These are phyloP conservation scores for Epichloe sibirici DNA, from an alignment of 2,329 filamentous ascomycete genomes.

Conservation along the genomic window DNA sequence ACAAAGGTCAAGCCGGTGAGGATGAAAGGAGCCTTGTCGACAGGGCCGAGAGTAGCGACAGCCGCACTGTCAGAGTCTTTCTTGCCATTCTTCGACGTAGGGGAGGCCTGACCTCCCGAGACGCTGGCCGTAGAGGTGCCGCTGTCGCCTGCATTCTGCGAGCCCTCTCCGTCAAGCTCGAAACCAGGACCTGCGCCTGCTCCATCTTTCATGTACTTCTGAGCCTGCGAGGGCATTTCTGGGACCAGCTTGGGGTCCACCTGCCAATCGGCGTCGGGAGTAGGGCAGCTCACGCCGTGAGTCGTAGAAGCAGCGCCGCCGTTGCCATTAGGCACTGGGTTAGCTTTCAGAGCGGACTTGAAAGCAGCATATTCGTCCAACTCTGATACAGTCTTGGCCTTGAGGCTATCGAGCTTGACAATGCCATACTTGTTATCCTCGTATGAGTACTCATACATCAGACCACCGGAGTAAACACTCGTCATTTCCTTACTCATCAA, in stretches of 20 bases:
- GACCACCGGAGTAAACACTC: conserved; percentile 80
- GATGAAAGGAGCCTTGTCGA: conserved; percentile 21
- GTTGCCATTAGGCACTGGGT: conserved; percentile 37
- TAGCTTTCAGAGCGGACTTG: conserved; percentile 32
- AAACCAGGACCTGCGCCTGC: conserved; percentile 43
- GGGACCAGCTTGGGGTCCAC: conserved; percentile 38
- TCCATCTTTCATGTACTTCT: conserved; percentile 41
- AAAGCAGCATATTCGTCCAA: conserved; percentile 48
- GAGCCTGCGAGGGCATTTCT: conserved; percentile 36
- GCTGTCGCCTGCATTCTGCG: conserved; percentile 36
- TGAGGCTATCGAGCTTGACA: conserved; percentile 52
- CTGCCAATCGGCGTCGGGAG: conserved; percentile 35
- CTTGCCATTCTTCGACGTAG: conserved; percentile 11
- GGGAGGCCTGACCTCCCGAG: conserved; percentile 20
- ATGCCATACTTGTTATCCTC: conserved; percentile 74
- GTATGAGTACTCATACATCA: conserved; percentile 89
- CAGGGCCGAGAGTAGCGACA: conserved; percentile 14
- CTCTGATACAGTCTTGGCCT: conserved; percentile 41
- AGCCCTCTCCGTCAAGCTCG: conserved; percentile 36
- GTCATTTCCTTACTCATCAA: conserved; percentile 81
- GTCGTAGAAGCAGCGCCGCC: conserved; percentile 38
- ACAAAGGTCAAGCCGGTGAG: conserved; percentile 23
- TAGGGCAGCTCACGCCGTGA: conserved; percentile 36
- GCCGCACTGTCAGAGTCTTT: conserved; percentile 19
- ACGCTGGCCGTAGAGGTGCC: conserved; percentile 33